A percentile compares a stretch with the other conserved stretches of the same genome.
Conservation (phyloP, 257 asterid genomes). For the Petunia secreta region DNA sequence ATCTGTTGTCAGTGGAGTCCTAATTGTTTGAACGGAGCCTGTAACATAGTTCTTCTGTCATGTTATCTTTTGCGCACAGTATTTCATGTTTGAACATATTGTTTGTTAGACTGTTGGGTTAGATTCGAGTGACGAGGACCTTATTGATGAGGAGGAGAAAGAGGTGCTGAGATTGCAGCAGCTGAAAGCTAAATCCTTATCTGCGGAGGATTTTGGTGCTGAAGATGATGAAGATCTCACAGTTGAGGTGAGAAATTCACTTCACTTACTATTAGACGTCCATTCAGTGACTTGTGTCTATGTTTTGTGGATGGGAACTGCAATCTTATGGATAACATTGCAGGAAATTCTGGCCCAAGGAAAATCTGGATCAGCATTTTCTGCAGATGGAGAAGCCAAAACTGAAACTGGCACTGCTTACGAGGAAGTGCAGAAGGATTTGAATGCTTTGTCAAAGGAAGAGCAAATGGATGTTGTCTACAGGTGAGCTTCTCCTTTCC, state of each 20-base stretch:
- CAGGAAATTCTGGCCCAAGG: constrained; percentile 72
- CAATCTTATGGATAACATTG: constrained; percentile 25
- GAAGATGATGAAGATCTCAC: constrained; percentile 79
- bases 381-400: constrained; percentile 46
- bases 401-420: constrained; percentile 52
- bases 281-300: not conserved
- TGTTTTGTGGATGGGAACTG: constrained; percentile 4
- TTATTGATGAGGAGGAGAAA: constrained; percentile 71
- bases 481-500: constrained; percentile 55
- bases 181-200: constrained; percentile 52
- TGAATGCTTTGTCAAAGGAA: constrained; percentile 73
- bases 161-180: constrained; percentile 71
- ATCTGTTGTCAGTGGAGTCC: not conserved
- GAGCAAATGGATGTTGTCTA: constrained; percentile 88
- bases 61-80: not conserved
- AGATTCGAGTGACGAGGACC: constrained; percentile 76
- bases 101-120: constrained; percentile 41
- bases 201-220: constrained; percentile 77
- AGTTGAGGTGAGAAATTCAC: constrained; percentile 58
- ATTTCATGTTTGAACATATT: constrained; percentile 28
- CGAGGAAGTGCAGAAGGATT: constrained; percentile 74
- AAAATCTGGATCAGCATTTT: constrained; percentile 42
- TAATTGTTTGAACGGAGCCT: not conserved
- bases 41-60: not conserved
- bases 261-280: not conserved